These are phyloP conservation scores for Cenchrus americanus DNA, from an alignment of 176 grass and related monocot species.

Conservation along the genomic window DNA sequence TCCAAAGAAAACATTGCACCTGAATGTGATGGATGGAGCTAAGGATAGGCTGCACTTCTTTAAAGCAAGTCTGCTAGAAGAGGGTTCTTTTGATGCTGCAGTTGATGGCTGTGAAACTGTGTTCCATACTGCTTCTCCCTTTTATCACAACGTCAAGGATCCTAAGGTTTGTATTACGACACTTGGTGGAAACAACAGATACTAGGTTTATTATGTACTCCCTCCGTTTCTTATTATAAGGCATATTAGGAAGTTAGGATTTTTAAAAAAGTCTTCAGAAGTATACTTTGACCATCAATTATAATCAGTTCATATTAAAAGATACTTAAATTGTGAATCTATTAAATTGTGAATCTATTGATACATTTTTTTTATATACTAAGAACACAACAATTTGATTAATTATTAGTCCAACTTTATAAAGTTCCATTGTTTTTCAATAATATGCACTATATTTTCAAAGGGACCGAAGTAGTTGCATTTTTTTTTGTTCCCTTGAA, in stretches of 20 bases:
- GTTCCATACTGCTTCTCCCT: slow-evolving; percentile 69
- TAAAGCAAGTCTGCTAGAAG: slow-evolving; percentile 61
- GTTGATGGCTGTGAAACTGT: slow-evolving; percentile 55
- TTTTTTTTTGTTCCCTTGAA: neutral
- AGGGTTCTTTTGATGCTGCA: slow-evolving; percentile 52
- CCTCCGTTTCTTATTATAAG: neutral
- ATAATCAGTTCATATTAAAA: neutral
- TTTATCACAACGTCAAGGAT: slow-evolving; percentile 53
- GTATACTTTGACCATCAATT: neutral
- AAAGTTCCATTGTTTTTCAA: neutral
- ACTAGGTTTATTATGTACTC: slow-evolving; percentile 1
- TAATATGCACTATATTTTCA: neutral
- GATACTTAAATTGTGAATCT: neutral
- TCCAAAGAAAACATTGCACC: slow-evolving; percentile 60
- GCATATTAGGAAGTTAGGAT: neutral
- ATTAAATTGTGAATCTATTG: neutral
- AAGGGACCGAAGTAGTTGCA: neutral
- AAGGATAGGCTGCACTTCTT: slow-evolving; percentile 59
- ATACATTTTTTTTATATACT: neutral
- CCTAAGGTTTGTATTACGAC: slow-evolving; percentile 47
- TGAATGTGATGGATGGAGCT: slow-evolving; percentile 50
- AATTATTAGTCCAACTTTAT: too few relatives aligned
- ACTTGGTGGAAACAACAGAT: neutral
- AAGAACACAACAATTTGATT: neutral
- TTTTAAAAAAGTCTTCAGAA: neutral